Base-by-base conservation (phyloP, 2,329 filamentous ascomycete genomes). In the Chaetomium strumarium region DNA sequence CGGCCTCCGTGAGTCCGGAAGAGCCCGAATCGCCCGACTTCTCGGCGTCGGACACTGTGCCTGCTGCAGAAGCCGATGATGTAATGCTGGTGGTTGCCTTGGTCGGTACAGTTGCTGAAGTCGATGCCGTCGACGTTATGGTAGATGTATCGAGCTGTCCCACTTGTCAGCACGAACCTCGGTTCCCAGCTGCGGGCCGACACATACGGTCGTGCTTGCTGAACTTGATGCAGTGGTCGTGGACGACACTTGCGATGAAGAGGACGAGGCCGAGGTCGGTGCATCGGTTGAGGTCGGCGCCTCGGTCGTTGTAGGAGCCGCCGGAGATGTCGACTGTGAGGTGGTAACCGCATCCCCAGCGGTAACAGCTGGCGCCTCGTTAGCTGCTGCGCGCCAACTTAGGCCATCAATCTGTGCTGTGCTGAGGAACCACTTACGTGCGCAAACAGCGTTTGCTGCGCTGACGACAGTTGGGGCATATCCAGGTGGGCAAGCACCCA, bases 1-100 rank as follows among this genome's bases (percentile, higher is more conserved):
- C 75, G 7, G 69, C 70, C 3, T 69, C 64, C 3, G 71, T 70
- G n/a, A 77, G 65, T 7, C 56, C 56, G 24, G n/a, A 24, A 8
- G 48, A 20, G 16, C 13, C 31, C 2, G 47, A 12, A 12, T 17
- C 37, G 2, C 38, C 37, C 6, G 47, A 19, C 11, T 44, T 49
- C 2, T 49, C 49, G 4, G 53, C 48, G 13, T 56, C 56, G 5
- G 55, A 34, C 31, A 53, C 53, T 10, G 51, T 43, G 13, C 16
- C 31, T 31, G 44, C 37, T 20, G 47, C 16, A 1, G 58, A 45
- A 11, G 51, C 34, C 2, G 58, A 53, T 1, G 46, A 42, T 11
- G 53, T 52, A 1, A 38, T 11, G 19, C 17, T 45, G 9, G 49
- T 44, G 17, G 43, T 16, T 2, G 36, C 42, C 12, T 37, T 53